These are phyloP conservation scores for Leccinum boreale DNA, from an alignment of 768 basidiomycete genomes.

Conservation along the genomic window DNA sequence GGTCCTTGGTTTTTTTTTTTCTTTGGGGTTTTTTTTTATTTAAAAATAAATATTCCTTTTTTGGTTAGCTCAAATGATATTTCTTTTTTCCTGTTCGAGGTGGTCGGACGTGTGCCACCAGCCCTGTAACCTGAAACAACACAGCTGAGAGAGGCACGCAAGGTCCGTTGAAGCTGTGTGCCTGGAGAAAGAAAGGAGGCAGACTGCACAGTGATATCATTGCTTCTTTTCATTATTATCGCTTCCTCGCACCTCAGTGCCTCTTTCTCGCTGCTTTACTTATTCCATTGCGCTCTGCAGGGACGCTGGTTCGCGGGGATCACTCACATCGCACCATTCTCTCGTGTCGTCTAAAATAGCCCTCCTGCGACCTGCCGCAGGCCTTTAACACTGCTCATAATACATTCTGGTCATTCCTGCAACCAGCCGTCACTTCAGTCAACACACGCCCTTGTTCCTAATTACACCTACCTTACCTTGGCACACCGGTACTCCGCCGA, in stretches of 20 bases:
- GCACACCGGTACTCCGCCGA: conserved; percentile 1
- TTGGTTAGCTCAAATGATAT: not conserved
- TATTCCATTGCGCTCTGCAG: conserved; percentile 1
- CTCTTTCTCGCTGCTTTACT: not conserved
- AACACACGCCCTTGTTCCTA: not conserved
- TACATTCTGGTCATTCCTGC: not conserved
- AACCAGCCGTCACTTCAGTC: not conserved
- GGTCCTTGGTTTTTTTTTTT: conserved; percentile 25
- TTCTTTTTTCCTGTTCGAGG: not conserved
- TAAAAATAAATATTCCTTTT: not conserved
- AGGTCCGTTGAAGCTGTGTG: not conserved
- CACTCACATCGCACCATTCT: conserved; percentile 1
- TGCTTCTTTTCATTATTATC: conserved; percentile 4
- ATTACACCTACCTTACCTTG: not conserved
- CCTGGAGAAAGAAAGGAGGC: conserved; percentile 4
- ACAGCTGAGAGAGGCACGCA: conserved; percentile 2
- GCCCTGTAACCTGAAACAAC: conserved; percentile 9
- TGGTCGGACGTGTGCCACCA: not conserved
- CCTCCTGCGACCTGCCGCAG: not conserved
- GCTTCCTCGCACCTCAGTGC: conserved; percentile 5
- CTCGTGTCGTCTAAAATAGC: not conserved
- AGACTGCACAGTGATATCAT: conserved; percentile 1
- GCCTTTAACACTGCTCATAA: conserved; percentile 6
- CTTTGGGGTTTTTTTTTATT: not conserved
- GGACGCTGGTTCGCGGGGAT: conserved; percentile 14